Conservation (phyloP, 805 yeast species). For the Ogataea pini region DNA sequence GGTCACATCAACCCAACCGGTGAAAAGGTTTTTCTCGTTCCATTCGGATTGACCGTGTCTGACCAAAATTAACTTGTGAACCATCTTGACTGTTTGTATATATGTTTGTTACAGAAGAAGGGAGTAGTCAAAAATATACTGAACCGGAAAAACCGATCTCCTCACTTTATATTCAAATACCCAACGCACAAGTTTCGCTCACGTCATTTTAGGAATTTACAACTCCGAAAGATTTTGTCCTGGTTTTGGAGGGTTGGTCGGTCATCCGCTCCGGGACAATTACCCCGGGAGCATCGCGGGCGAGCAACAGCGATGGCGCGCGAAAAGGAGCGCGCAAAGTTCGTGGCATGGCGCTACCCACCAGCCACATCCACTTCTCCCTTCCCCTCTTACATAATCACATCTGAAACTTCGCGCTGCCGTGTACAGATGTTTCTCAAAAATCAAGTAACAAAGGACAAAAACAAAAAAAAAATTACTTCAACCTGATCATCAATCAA, state of each 20-base stretch:
- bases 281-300: no score
- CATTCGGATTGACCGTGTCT: conserved; percentile 99
- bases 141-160: conserved; percentile 3
- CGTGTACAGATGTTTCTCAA: not conserved
- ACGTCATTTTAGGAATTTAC: conserved; percentile 18
- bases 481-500: not conserved
- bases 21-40: conserved; percentile 97
- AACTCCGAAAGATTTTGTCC: conserved; percentile 15
- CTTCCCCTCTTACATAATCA: not conserved
- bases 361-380: not conserved
- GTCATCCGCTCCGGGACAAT: conserved; percentile 5
- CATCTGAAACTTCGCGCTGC: no score
- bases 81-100: conserved; percentile 23
- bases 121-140: not conserved
- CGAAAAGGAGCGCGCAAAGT: no score
- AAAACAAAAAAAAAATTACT: not conserved
- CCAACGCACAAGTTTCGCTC: conserved; percentile 9
- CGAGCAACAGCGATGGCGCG: not conserved
- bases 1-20: conserved; percentile 97
- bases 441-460: not conserved
- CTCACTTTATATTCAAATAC: conserved; percentile 8
- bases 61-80: conserved; percentile 74
- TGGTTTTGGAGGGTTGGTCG: conserved; percentile 8
- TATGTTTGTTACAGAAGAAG: not conserved
- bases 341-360: no score